Evolutionary conservation across 2,329 filamentous ascomycete genomes (phyloP).

Genomic region (Epichloe hybrida): DNA sequence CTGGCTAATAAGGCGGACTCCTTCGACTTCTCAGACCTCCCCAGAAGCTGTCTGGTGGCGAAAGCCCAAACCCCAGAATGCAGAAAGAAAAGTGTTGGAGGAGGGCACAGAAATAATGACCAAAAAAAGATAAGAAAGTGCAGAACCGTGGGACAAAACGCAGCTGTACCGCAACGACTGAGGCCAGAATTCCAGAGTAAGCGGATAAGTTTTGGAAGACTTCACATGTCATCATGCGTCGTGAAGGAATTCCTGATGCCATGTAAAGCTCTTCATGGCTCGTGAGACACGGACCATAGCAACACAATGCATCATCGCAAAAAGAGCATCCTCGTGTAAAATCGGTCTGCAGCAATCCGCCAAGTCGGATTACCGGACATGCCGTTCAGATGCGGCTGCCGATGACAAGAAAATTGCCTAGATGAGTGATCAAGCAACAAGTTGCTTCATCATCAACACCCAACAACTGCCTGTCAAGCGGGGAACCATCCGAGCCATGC

Average conservation of each 20-base stretch:
- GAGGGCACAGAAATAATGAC: slow-evolving; percentile 11
- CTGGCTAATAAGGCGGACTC: neutral
- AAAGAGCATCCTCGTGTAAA: neutral
- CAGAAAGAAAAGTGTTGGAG: slow-evolving; percentile 7
- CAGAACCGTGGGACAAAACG: slow-evolving; percentile 12
- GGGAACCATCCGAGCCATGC: slow-evolving; percentile 26
- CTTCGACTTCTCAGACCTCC: slow-evolving; percentile 17
- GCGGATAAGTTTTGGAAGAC: neutral
- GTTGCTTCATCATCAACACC: slow-evolving; percentile 1
- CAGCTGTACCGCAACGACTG: slow-evolving; percentile 26
- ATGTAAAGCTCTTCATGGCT: neutral
- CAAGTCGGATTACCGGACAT: slow-evolving; percentile 22
- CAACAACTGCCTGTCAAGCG: slow-evolving; percentile 8
- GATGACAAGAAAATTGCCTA: slow-evolving; percentile 8
- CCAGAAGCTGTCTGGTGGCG: slow-evolving; percentile 21
- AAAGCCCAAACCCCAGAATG: slow-evolving; percentile 13
- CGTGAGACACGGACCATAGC: neutral
- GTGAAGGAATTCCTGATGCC: neutral
- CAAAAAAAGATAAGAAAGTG: slow-evolving; percentile 18
- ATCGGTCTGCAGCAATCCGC: slow-evolving; percentile 6
- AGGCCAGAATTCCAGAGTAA: slow-evolving; percentile 6
- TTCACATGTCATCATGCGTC: slow-evolving; percentile 3
- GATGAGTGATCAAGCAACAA: slow-evolving; percentile 1
- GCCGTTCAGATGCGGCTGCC: slow-evolving; percentile 22
- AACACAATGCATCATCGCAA: neutral